phyloP scores from a whole-genome alignment of 2,329 filamentous ascomycete species.

The Sclerotinia nivalis region DNA sequence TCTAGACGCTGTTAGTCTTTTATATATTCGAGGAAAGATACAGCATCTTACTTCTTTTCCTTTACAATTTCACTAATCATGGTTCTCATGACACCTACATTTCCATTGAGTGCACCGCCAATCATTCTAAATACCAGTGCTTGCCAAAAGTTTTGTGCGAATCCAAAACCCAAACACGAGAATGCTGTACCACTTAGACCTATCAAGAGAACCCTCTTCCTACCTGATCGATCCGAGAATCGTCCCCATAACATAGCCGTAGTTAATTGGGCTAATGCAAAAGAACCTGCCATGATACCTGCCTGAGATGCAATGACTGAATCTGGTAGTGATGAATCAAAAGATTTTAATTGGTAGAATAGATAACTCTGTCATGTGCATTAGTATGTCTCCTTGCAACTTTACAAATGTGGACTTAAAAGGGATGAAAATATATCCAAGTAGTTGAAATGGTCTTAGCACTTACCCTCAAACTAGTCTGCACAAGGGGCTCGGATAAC shows the following conservation, averaged over 20 bases:
- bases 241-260: conserved; percentile 71
- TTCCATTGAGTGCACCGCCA: conserved; percentile 69
- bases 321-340: conserved; percentile 44
- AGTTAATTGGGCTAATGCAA: conserved; percentile 66
- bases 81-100: conserved; percentile 72
- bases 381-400: conserved; percentile 38
- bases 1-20: conserved; percentile 25
- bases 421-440: background rate
- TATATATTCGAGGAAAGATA: background rate
- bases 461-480: conserved; percentile 58
- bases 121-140: conserved; percentile 60
- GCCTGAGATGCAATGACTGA: conserved; percentile 63
- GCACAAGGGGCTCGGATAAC: conserved; percentile 78
- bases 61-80: conserved; percentile 72
- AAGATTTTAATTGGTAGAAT: conserved; percentile 72
- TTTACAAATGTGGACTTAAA: background rate
- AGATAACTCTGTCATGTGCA: conserved; percentile 62
- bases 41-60: conserved; percentile 59
- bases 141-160: conserved; percentile 61
- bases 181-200: conserved; percentile 64
- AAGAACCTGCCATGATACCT: conserved; percentile 66
- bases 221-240: conserved; percentile 61
- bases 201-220: conserved; percentile 58
- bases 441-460: background rate
- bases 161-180: conserved; percentile 68